phyloP scores from a whole-genome alignment of 2,329 filamentous ascomycete genomes.

The Pleoardoris graminearum region DNA sequence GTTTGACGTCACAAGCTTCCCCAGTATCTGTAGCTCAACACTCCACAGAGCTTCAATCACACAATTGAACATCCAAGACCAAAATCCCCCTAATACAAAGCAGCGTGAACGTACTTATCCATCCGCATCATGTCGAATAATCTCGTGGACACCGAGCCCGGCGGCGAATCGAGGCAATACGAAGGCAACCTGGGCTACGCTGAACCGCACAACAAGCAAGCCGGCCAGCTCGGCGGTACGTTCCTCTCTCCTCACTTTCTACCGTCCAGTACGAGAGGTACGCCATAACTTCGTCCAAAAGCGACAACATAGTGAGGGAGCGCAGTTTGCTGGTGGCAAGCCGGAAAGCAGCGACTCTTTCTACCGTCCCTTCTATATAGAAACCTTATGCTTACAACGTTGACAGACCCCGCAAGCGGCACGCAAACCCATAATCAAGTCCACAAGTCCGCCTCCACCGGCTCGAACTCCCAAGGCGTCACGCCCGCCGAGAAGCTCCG shows the following conservation, averaged over 20 bases:
- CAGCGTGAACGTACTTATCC: neutral
- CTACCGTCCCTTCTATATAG: neutral
- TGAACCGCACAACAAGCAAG: constrained; percentile 56
- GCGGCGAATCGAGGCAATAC: constrained; percentile 66
- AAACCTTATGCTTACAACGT: neutral
- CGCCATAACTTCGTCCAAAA: too few species aligned
- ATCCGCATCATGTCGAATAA: constrained; percentile 53
- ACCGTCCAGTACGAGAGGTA: neutral
- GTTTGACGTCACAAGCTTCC: constrained; percentile 6
- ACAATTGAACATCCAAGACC: neutral
- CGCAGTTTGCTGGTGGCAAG: too few species aligned
- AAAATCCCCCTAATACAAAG: constrained; percentile 4
- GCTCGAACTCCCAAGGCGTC: constrained; percentile 48
- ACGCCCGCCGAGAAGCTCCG: constrained; percentile 55
- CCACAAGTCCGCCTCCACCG: constrained; percentile 38
- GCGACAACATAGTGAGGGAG: too few species aligned
- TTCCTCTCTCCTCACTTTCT: neutral
- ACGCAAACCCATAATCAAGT: constrained; percentile 13
- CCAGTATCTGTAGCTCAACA: constrained; percentile 5
- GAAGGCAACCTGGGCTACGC: constrained; percentile 59
- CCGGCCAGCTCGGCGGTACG: constrained; percentile 61
- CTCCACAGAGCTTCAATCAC: neutral
- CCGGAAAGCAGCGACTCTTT: too few species aligned
- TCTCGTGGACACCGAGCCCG: constrained; percentile 62
- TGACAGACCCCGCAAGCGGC: constrained; percentile 15